These are phyloP conservation scores for Thoreauomyces humboldtii DNA, from an alignment of 192 early-diverging fungal species.

Conservation along the genomic window DNA sequence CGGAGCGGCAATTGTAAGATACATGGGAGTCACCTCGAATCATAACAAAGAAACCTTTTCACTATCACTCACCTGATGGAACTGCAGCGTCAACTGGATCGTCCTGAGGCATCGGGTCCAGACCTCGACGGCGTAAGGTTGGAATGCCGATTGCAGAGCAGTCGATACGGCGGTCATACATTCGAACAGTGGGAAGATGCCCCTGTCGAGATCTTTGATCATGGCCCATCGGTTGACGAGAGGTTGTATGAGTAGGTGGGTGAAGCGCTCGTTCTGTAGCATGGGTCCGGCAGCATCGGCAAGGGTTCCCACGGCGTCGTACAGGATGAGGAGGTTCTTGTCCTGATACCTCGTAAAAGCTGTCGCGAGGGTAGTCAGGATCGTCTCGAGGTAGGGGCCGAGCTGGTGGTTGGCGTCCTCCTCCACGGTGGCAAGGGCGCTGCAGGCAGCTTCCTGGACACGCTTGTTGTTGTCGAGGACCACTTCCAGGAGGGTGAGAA, in stretches of 20 bases:
- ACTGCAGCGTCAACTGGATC: slow-evolving; percentile 76
- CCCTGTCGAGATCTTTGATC: slow-evolving; percentile 79
- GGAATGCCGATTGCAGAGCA: slow-evolving; percentile 82
- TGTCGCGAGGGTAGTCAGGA: slow-evolving; percentile 75
- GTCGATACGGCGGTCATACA: slow-evolving; percentile 86
- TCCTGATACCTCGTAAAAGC: slow-evolving; percentile 93
- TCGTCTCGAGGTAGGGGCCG: slow-evolving; percentile 83
- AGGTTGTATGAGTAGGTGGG: slow-evolving; percentile 83
- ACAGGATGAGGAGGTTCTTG: slow-evolving; percentile 93
- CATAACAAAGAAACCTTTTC: neutral
- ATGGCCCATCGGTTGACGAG: slow-evolving; percentile 83
- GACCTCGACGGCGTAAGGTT: slow-evolving; percentile 78
- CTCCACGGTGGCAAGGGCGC: slow-evolving; percentile 93
- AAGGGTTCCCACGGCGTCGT: slow-evolving; percentile 96
- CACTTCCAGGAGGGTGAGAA: slow-evolving; percentile 56
- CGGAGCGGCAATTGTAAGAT: neutral
- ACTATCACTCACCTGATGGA: slow-evolving; percentile 22
- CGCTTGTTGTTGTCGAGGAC: slow-evolving; percentile 96
- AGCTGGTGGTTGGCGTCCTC: slow-evolving; percentile 83
- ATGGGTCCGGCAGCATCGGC: slow-evolving; percentile 85
- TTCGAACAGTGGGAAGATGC: slow-evolving; percentile 94
- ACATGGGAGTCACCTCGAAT: neutral
- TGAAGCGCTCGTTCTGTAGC: slow-evolving; percentile 77
- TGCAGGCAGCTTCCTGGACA: slow-evolving; percentile 96
- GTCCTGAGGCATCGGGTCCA: slow-evolving; percentile 89